phyloP scores from a whole-genome alignment of 83 land plant species.

The Picea engelmannii region DNA sequence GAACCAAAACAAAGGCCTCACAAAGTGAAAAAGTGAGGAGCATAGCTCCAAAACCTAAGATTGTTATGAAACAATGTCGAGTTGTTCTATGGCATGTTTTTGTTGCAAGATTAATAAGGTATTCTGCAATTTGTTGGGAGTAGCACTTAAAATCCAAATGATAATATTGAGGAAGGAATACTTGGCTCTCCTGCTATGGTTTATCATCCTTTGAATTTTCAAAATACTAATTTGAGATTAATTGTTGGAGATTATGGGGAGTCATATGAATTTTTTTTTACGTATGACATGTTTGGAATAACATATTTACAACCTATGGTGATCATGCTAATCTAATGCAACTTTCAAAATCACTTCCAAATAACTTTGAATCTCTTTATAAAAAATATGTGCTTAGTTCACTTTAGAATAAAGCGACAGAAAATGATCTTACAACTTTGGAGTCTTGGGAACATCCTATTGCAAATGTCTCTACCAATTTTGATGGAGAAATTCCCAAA shows the following conservation, averaged over 20 bases:
- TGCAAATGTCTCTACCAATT: slow-evolving; percentile 23
- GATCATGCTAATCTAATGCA: too few species aligned
- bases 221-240: slow-evolving; percentile 83
- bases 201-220: slow-evolving; percentile 89
- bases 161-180: slow-evolving; percentile 72
- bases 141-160: slow-evolving; percentile 45
- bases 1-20: slow-evolving; percentile 27
- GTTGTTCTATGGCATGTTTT: slow-evolving; percentile 65
- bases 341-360: too few species aligned
- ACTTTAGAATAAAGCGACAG: too few species aligned
- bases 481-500: slow-evolving; percentile 56
- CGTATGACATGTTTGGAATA: slow-evolving; percentile 67
- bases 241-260: slow-evolving; percentile 82
- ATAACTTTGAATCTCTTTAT: too few species aligned
- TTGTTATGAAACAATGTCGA: slow-evolving; percentile 79
- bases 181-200: slow-evolving; percentile 72
- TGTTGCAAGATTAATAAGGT: slow-evolving; percentile 54
- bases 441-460: slow-evolving; percentile 27
- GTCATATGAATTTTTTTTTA: slow-evolving; percentile 84
- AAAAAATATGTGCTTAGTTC: too few species aligned
- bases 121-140: slow-evolving; percentile 75
- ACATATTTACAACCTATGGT: too few species aligned
- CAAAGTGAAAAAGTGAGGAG: slow-evolving; percentile 31
- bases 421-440: neutral
- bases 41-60: slow-evolving; percentile 44